A percentile compares a stretch with the other conserved stretches of the same genome.
Evolutionary conservation across 225 moss, liverwort and hornwort genomes (phyloP).

Genomic region (Climacium dendroides): DNA sequence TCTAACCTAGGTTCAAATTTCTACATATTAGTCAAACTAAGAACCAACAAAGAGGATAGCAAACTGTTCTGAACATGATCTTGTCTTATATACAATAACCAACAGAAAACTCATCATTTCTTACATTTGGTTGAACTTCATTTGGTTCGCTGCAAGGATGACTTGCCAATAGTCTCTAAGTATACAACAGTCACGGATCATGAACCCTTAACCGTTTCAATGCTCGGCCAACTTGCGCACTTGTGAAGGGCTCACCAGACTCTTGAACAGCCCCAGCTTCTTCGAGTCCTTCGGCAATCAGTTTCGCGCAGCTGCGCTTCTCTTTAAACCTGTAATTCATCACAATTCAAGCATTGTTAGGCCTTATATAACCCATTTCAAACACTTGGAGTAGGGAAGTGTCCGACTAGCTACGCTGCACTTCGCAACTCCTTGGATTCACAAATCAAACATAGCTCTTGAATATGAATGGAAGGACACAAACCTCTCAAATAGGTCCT

Average conservation of each 20-base stretch:
- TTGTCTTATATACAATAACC: neutral
- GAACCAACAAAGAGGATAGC: neutral
- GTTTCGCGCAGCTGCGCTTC: slow-evolving; percentile 21
- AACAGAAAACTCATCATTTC: neutral
- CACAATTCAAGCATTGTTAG: neutral
- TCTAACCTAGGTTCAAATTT: neutral
- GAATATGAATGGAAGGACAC: neutral
- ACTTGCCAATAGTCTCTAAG: neutral
- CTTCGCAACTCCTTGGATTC: neutral
- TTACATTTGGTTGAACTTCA: neutral
- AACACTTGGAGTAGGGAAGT: neutral
- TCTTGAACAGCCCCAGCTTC: slow-evolving; percentile 37
- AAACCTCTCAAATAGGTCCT: slow-evolving; percentile 60
- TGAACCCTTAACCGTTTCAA: slow-evolving; percentile 35
- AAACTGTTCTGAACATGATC: neutral
- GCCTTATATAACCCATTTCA: neutral
- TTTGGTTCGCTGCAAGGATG: neutral
- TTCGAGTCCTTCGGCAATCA: slow-evolving; percentile 34
- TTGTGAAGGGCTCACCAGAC: slow-evolving; percentile 32
- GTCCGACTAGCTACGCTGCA: neutral
- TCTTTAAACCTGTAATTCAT: slow-evolving; percentile 42
- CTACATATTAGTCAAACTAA: neutral
- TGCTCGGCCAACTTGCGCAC: slow-evolving; percentile 63
- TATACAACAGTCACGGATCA: neutral
- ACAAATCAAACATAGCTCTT: neutral